phyloP scores from a whole-genome alignment of 2,329 filamentous ascomycete species.

The Penicillium brasilianum region DNA sequence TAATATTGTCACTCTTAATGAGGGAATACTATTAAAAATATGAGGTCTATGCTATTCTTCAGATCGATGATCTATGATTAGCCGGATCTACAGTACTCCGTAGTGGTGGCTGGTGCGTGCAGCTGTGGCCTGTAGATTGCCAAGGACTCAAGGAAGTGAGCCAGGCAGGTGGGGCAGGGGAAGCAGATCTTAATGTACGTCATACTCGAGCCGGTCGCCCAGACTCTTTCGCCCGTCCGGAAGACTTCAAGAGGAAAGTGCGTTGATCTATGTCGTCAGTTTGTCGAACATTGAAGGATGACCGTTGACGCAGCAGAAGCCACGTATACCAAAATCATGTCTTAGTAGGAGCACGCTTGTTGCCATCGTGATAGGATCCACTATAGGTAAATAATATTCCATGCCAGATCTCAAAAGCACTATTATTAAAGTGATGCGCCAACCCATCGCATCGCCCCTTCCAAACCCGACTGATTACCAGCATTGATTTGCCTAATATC shows the following conservation, averaged over 20 bases:
- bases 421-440: too few species aligned
- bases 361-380: too few species aligned
- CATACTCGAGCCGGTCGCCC: neutral
- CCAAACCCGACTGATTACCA: too few species aligned
- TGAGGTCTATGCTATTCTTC: neutral
- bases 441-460: too few species aligned
- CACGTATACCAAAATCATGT: too few species aligned
- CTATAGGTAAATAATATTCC: too few species aligned
- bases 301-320: neutral
- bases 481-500: neutral
- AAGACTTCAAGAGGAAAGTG: neutral
- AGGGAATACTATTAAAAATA: too few species aligned
- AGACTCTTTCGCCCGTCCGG: neutral
- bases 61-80: neutral
- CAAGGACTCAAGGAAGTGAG: neutral
- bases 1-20: too few species aligned
- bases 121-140: neutral
- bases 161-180: neutral
- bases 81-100: neutral
- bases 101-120: neutral
- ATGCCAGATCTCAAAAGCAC: too few species aligned
- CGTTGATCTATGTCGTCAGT: neutral
- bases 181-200: neutral
- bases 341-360: too few species aligned
- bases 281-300: too few species aligned